Conservation (phyloP, 2,329 filamentous ascomycete species). For the Neofusicoccum parvum region DNA sequence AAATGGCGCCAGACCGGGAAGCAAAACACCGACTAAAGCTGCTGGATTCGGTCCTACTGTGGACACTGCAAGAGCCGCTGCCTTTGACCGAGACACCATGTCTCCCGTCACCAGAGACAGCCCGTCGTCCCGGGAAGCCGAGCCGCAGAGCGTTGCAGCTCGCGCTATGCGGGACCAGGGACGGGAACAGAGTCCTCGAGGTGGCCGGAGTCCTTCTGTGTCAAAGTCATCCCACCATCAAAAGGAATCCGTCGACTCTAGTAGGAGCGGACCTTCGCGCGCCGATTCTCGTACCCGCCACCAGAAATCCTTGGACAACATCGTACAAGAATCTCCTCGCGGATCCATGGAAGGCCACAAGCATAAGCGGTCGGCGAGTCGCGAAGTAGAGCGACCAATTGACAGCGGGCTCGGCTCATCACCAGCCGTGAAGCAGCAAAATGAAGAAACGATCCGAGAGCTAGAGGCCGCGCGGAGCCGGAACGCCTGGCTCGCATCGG, state of each 20-base stretch:
- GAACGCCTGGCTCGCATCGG: constrained; percentile 96
- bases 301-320: constrained; percentile 9
- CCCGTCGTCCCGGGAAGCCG: constrained; percentile 24
- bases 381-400: constrained; percentile 45
- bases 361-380: constrained; percentile 33
- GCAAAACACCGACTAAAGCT: constrained; percentile 55
- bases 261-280: background rate
- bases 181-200: background rate
- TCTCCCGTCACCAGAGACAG: constrained; percentile 49
- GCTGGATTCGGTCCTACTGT: constrained; percentile 47
- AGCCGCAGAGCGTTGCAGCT: constrained; percentile 10
- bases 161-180: constrained; percentile 20
- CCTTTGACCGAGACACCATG: constrained; percentile 50
- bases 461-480: constrained; percentile 80
- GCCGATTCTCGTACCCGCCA: constrained; percentile 7
- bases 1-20: constrained; percentile 43
- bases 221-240: constrained; percentile 27
- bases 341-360: constrained; percentile 24
- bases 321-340: constrained; percentile 9
- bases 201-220: background rate
- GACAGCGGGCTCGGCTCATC: constrained; percentile 62
- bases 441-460: constrained; percentile 79
- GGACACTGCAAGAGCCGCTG: constrained; percentile 44
- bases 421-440: constrained; percentile 64
- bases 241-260: constrained; percentile 40